phyloP scores from a whole-genome alignment of 2,329 filamentous ascomycete species.

The Ramularia endophylla region DNA sequence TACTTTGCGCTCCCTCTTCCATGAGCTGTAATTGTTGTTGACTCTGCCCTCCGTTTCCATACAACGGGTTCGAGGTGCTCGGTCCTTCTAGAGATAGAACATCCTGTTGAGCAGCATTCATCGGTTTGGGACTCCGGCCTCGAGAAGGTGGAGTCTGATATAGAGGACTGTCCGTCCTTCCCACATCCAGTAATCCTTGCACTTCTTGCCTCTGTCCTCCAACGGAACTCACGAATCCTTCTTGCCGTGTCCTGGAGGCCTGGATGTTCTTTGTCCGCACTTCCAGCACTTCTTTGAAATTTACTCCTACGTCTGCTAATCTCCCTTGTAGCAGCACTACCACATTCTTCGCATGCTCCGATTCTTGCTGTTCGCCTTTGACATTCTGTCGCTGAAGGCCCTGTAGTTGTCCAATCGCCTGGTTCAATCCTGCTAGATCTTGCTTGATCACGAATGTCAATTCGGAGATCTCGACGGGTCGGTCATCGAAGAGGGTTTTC shows the following conservation, averaged over 20 bases:
- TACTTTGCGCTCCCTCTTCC: slow-evolving; percentile 82
- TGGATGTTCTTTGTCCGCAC: slow-evolving; percentile 97
- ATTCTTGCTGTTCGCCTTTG: slow-evolving; percentile 62
- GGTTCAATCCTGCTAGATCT: slow-evolving; percentile 78
- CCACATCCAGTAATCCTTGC: slow-evolving; percentile 36
- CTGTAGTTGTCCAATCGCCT: slow-evolving; percentile 81
- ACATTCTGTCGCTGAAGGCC: slow-evolving; percentile 67
- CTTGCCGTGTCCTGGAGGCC: slow-evolving; percentile 82
- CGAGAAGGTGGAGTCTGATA: slow-evolving; percentile 70
- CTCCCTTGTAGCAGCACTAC: slow-evolving; percentile 87
- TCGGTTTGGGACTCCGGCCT: slow-evolving; percentile 47
- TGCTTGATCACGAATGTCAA: slow-evolving; percentile 98
- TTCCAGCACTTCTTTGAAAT: slow-evolving; percentile 96
- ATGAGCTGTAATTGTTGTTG: slow-evolving; percentile 82
- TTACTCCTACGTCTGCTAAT: slow-evolving; percentile 83
- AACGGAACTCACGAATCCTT: slow-evolving; percentile 92
- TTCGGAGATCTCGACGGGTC: slow-evolving; percentile 93
- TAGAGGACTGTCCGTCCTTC: slow-evolving; percentile 49
- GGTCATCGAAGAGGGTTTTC: slow-evolving; percentile 95
- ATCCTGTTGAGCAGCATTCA: slow-evolving; percentile 30
- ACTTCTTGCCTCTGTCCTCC: slow-evolving; percentile 3
- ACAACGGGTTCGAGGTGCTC: slow-evolving; percentile 35
- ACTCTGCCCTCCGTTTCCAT: slow-evolving; percentile 31
- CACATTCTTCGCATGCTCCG: slow-evolving; percentile 97
- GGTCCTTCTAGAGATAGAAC: slow-evolving; percentile 50